Percentiles rank a stretch among this genome's conserved stretches.
Conservation (phyloP, 169 alveolate genomes). For the Plasmodium chabaudi region DNA sequence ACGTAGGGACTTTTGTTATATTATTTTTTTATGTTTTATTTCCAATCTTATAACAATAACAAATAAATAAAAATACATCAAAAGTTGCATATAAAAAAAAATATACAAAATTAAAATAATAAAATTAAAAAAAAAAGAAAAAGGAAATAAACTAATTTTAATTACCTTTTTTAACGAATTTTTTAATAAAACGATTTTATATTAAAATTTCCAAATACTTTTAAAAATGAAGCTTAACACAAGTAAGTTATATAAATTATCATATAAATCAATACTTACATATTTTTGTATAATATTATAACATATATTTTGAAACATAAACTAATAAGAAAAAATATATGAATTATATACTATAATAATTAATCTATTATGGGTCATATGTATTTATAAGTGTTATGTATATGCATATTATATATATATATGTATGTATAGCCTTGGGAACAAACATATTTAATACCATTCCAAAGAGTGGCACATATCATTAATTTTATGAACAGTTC, state of each 20-base stretch:
- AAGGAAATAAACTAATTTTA: background rate
- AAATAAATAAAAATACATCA: too few species aligned
- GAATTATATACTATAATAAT: background rate
- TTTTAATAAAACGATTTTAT: constrained; percentile 12
- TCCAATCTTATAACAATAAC: too few species aligned
- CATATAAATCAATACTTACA: background rate
- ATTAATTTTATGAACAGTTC: background rate
- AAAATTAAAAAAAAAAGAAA: background rate
- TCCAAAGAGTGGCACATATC: background rate
- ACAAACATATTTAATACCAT: background rate
- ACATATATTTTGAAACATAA: background rate
- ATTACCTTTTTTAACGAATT: background rate
- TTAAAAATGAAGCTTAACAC: constrained; percentile 68
- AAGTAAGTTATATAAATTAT: constrained; percentile 38
- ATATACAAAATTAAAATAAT: too few species aligned
- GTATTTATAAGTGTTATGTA: background rate
- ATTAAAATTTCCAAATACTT: constrained; percentile 5
- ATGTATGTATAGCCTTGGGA: background rate
- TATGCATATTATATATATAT: background rate
- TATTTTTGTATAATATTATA: background rate
- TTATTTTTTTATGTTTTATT: too few species aligned
- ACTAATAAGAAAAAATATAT: constrained; percentile 1
- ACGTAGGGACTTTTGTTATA: too few species aligned
- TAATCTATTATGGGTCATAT: background rate
- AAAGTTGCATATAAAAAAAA: too few species aligned